Conservation (phyloP, 805 yeast genomes). For the Candida sakaeoensis region DNA sequence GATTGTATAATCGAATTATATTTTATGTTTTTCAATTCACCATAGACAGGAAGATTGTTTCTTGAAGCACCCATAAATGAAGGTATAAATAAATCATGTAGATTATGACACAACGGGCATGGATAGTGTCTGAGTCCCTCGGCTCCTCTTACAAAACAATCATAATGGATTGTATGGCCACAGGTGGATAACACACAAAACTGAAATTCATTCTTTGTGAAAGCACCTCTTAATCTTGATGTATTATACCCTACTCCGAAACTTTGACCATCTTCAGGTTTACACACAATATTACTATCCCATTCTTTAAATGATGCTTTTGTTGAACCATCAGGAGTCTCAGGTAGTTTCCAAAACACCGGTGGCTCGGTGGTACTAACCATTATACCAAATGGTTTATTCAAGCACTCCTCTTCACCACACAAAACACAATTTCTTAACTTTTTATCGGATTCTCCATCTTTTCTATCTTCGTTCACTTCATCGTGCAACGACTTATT, state of each 20-base stretch:
- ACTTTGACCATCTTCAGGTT: constrained; percentile 12
- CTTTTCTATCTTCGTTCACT: constrained; percentile 7
- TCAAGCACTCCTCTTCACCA: constrained; percentile 46
- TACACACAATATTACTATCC: constrained; percentile 19
- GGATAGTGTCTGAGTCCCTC: constrained; percentile 25
- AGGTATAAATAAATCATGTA: constrained; percentile 45
- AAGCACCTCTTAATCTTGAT: constrained; percentile 7
- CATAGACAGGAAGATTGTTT: constrained; percentile 15
- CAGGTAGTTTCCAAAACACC: constrained; percentile 47
- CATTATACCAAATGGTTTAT: constrained; percentile 58
- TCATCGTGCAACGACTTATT: constrained; percentile 23
- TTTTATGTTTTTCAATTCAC: constrained; percentile 12
- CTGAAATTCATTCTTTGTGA: constrained; percentile 16
- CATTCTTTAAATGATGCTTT: constrained; percentile 20
- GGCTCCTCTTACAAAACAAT: constrained; percentile 36
- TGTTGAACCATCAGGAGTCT: constrained; percentile 13
- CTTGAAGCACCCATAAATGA: constrained; percentile 27
- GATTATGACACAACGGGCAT: constrained; percentile 51
- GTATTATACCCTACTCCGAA: constrained; percentile 21
- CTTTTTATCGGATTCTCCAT: constrained; percentile 12
- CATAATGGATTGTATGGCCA: constrained; percentile 51
- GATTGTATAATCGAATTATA: constrained; percentile 23
- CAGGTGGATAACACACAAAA: constrained; percentile 39
- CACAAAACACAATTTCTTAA: constrained; percentile 53
- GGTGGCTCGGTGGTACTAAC: constrained; percentile 45